phyloP scores from a whole-genome alignment of 1,284 basidiomycete genomes.

The Malassezia furfur region DNA sequence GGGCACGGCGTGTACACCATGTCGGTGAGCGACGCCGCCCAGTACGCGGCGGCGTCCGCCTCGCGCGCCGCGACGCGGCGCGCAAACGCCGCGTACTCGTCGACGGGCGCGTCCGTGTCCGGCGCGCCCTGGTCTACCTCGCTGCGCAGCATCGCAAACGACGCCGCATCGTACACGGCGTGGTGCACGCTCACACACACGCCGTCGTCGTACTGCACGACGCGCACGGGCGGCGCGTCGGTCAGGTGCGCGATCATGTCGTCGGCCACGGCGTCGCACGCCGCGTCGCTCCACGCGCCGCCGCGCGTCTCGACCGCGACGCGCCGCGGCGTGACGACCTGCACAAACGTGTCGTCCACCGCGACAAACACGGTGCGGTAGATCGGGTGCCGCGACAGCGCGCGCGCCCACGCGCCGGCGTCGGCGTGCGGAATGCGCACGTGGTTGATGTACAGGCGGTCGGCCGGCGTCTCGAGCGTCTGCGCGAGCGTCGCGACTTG shows the following conservation, averaged over 20 bases:
- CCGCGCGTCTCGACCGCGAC: neutral
- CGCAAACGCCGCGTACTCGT: constrained; percentile 1
- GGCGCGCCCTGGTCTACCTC: constrained; percentile 14
- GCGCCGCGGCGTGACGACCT: neutral
- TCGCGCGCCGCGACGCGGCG: neutral
- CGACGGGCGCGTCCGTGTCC: neutral
- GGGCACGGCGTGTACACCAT: constrained; percentile 27
- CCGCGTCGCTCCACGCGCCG: neutral
- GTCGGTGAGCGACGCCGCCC: constrained; percentile 23
- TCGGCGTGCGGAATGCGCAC: constrained; percentile 16
- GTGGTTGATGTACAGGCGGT: constrained; percentile 31
- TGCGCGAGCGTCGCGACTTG: constrained; percentile 33
- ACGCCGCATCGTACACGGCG: constrained; percentile 41
- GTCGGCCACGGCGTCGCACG: constrained; percentile 18
- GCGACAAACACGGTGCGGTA: constrained; percentile 35
- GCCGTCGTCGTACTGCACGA: constrained; percentile 16
- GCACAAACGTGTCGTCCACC: constrained; percentile 17
- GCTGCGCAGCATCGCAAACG: constrained; percentile 23
- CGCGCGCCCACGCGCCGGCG: constrained; percentile 17
- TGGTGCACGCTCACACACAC: constrained; percentile 30
- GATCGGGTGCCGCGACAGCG: constrained; percentile 22
- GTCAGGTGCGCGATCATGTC: constrained; percentile 19
- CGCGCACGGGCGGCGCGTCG: constrained; percentile 24
- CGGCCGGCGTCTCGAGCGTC: constrained; percentile 15
- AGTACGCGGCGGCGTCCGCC: constrained; percentile 20